Base-by-base conservation (phyloP, 2,329 filamentous ascomycete genomes). In the Mariannaea elegans region DNA sequence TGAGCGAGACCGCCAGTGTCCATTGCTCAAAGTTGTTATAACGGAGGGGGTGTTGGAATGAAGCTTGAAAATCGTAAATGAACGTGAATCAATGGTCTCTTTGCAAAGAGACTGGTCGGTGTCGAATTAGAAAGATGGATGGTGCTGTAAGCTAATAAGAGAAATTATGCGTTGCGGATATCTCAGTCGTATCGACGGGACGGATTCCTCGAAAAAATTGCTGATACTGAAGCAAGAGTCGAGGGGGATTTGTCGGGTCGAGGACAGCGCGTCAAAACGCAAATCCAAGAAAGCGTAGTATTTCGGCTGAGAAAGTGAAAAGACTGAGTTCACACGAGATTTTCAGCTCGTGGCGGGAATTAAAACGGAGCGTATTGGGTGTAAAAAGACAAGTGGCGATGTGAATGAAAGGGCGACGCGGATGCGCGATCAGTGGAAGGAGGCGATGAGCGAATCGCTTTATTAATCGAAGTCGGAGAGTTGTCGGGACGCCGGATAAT, bases 1-100 rank as follows among this genome's bases (percentile, higher is more conserved):
- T 96, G 93, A 95, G 93, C 90, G 84, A 97, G 92, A 95, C 93
- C 93, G 87, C 94, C 94, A 87, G 94, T 90, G 94, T 97, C 91
- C 90, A 96, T 90, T 70, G 78, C 80, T 84, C 81, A 80, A 67
- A 62, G 63, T 61, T 39, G 62, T 59, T 47, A 63, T 63, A 56
- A 58, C 61, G 60, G 56, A 44, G 54, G 21, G 54, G 46, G 38
- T 27, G 9, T 21, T 42, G 56, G 41, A 55, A 16, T 31, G 54
- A 55, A 53, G 58, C 42, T 61, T 55, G 57, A 54, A 59, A 50
- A 58, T 57, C 52, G 44, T 24, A 32, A 49, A 63, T 64, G 68
- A 69, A 64, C 47, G 65, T 65, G 50, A 42, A 55, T 59, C 24
- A 61, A 63, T 62, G 45, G 46, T 48, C 34, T 64, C 67, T 61